phyloP scores from a whole-genome alignment of 75 land plant genomes.

The Sequoiadendron giganteum region DNA sequence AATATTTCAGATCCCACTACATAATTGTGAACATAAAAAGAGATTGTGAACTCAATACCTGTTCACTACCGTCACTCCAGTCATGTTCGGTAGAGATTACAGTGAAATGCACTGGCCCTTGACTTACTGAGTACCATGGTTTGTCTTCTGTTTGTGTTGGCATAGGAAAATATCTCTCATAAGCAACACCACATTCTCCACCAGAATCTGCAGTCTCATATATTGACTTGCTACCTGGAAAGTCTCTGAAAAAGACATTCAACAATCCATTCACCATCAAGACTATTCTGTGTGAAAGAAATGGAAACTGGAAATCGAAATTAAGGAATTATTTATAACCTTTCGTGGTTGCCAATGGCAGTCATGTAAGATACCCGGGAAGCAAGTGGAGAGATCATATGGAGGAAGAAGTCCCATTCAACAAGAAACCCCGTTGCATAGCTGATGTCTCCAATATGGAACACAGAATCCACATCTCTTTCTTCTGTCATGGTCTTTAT shows the following conservation, averaged over 20 bases:
- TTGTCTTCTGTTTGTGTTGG: slow-evolving; percentile 71
- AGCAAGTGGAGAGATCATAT: slow-evolving; percentile 65
- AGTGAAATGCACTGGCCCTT: slow-evolving; percentile 79
- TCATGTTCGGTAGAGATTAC: slow-evolving; percentile 85
- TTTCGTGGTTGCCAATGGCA: slow-evolving; percentile 94
- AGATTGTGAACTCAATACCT: slow-evolving; percentile 34
- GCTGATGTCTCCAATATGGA: slow-evolving; percentile 92
- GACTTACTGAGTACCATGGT: slow-evolving; percentile 90
- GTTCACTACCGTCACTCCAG: slow-evolving; percentile 62
- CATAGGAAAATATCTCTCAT: slow-evolving; percentile 83
- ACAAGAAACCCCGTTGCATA: slow-evolving; percentile 89
- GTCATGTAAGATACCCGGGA: slow-evolving; percentile 86
- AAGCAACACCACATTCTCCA: slow-evolving; percentile 96
- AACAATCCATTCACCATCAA: not conserved
- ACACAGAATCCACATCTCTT: slow-evolving; percentile 53
- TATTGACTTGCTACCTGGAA: slow-evolving; percentile 42
- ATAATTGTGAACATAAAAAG: too few species aligned
- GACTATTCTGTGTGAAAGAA: not conserved
- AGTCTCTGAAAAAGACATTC: slow-evolving; percentile 44
- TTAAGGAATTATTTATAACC: slow-evolving; percentile 20
- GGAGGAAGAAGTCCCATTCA: slow-evolving; percentile 88
- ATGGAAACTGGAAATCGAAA: not conserved
- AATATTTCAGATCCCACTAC: too few species aligned
- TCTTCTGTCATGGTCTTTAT: slow-evolving; percentile 55
- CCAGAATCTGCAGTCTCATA: slow-evolving; percentile 76